phyloP scores from a whole-genome alignment of 2,329 filamentous ascomycete species.

The Tolypocladium amazonense region DNA sequence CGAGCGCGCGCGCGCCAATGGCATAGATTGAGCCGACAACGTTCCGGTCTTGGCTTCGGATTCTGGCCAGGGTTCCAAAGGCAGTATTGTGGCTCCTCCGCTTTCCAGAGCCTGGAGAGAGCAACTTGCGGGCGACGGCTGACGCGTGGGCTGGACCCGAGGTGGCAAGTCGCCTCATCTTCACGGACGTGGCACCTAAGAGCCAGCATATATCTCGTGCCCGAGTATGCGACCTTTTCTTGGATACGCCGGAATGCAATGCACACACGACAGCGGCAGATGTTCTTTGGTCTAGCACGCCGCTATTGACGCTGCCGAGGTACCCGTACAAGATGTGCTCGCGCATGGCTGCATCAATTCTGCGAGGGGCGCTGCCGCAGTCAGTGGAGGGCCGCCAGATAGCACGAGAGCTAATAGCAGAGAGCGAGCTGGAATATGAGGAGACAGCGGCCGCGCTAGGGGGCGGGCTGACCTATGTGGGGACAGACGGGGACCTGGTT shows the following conservation, averaged over 20 bases:
- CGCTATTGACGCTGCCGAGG: slow-evolving; percentile 77
- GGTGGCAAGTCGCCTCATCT: slow-evolving; percentile 78
- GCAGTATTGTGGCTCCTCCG: slow-evolving; percentile 92
- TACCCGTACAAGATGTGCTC: slow-evolving; percentile 99
- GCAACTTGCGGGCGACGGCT: slow-evolving; percentile 72
- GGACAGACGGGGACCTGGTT: slow-evolving; percentile 26
- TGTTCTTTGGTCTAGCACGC: slow-evolving; percentile 91
- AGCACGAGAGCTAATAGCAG: slow-evolving; percentile 65
- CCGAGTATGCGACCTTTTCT: slow-evolving; percentile 83
- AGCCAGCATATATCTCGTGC: slow-evolving; percentile 87
- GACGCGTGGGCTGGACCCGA: slow-evolving; percentile 72
- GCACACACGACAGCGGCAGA: slow-evolving; percentile 96
- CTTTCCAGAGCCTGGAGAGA: slow-evolving; percentile 88
- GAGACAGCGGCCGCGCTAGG: slow-evolving; percentile 61
- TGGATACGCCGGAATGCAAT: slow-evolving; percentile 97
- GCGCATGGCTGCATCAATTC: slow-evolving; percentile 91
- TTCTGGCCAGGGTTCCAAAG: slow-evolving; percentile 74
- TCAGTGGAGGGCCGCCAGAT: slow-evolving; percentile 54
- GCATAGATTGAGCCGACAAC: slow-evolving; percentile 87
- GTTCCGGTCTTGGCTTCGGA: slow-evolving; percentile 90
- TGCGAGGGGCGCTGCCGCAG: slow-evolving; percentile 78
- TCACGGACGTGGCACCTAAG: slow-evolving; percentile 95
- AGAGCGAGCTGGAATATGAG: slow-evolving; percentile 76
- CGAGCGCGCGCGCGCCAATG: background rate
- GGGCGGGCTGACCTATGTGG: slow-evolving; percentile 48